Evolutionary conservation across 2,329 filamentous ascomycete genomes (phyloP).

Genomic region (Cercospora berteroae): DNA sequence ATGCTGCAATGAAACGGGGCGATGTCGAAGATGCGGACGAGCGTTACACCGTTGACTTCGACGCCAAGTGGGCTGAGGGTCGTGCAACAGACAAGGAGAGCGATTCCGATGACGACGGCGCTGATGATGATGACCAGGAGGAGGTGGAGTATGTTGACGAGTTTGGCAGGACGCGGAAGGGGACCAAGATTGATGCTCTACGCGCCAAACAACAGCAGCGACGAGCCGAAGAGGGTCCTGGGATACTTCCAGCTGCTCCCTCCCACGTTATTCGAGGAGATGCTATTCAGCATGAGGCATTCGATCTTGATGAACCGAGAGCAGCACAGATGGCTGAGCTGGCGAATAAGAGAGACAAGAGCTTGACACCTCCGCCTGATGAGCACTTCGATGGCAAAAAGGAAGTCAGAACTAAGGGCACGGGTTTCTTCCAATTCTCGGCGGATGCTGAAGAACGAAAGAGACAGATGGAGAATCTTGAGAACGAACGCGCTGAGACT

Average conservation of each 20-base stretch:
- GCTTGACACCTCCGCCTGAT: conserved; percentile 74
- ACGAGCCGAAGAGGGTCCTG: conserved; percentile 64
- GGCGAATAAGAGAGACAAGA: conserved; percentile 73
- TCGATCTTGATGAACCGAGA: conserved; percentile 67
- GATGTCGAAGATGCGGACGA: conserved; percentile 65
- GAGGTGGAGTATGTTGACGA: conserved; percentile 88
- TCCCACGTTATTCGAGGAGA: conserved; percentile 78
- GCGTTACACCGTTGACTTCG: conserved; percentile 80
- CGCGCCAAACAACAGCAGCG: conserved; percentile 56
- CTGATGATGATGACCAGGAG: conserved; percentile 49
- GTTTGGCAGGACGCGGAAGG: conserved; percentile 77
- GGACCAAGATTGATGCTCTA: conserved; percentile 69
- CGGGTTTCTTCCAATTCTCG: conserved; percentile 88
- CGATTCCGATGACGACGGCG: conserved; percentile 43
- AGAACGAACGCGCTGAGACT: conserved; percentile 65
- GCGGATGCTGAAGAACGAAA: conserved; percentile 66
- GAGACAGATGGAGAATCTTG: conserved; percentile 73
- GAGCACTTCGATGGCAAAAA: conserved; percentile 80
- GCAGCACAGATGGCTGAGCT: conserved; percentile 72
- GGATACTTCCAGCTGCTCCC: conserved; percentile 66
- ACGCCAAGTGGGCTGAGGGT: conserved; percentile 84
- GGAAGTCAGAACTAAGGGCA: conserved; percentile 84
- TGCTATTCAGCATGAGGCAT: conserved; percentile 77
- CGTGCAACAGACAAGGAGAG: conserved; percentile 45
- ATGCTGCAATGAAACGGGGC: conserved; percentile 87